Evolutionary conservation across 225 moss, liverwort and hornwort species (phyloP), one percentile per base, ranked within the genome.

Genomic region (Lunularia cruciata): DNA sequence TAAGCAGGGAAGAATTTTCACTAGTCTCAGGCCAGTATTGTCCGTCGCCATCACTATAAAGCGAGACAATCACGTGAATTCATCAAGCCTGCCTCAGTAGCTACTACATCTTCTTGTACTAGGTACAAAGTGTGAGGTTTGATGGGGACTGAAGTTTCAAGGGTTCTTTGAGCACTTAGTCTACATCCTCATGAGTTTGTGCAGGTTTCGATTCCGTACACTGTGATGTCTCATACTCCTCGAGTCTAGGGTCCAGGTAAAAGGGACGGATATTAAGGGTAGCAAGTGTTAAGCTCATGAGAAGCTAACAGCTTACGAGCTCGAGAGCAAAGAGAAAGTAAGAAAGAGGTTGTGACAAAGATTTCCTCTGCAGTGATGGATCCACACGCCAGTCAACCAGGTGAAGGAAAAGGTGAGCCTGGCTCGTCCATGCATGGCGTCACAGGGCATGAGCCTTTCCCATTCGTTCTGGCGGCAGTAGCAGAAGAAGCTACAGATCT

Each of bases 381-480:
- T 13, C 31, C 45, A 38, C 4, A 65, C 20, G 10, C 30, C 22
- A 27, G 14, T 12, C 27, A 40, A 19, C 42, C 10, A 31, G 28
- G 28, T 74, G 43, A 80, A 46, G 42, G 32, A n/a, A 31, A 0
- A 82, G 88, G 31, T 0, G 86, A 78, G 9, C 88, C 88, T 6
- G 88, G 88, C 3, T 78, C 65, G 75, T 89, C 88, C 3, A 80
- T 89, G 84, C 89, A 87, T 68, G 89, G 89, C 11, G 89, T 89
- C 4, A 19, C 83, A 6, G 89, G 89, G 10, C 84, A 70, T 68
- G 89, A 89, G 73, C 70, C 83, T 7, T 85, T 78, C 28, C 54
- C 89, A 0, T 83, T 86, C 65, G 71, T 83, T 65, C 73, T 84
- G 72, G 18, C 84, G 9, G 4, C 35, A 36, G 60, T 77, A 2